Percentiles rank a stretch among this genome's conserved stretches.
These are phyloP conservation scores for Marsdenia floribunda DNA, from an alignment of 257 asterid species.

Conservation along the genomic window DNA sequence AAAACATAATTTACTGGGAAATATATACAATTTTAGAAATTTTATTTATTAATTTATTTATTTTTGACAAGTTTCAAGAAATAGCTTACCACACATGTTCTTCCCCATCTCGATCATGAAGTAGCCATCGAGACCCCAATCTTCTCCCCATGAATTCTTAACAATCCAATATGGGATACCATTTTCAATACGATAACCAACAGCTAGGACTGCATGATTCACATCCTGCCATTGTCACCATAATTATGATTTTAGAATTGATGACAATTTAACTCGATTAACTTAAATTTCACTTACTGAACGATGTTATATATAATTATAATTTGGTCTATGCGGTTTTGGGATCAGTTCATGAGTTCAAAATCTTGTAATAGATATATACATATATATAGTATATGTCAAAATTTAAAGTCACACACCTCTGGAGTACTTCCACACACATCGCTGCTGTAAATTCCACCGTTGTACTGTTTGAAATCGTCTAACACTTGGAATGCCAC, in stretches of 20 bases:
- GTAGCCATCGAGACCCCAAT: constrained; percentile 87
- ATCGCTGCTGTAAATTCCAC: constrained; percentile 68
- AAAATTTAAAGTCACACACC: constrained; percentile 41
- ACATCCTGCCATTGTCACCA: constrained; percentile 52
- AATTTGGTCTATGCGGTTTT: no score
- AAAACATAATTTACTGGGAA: no score
- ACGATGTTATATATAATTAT: no score
- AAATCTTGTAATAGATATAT: not conserved
- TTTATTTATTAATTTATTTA: no score
- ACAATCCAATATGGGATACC: constrained; percentile 85
- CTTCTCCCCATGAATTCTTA: constrained; percentile 95
- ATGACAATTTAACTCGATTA: no score
- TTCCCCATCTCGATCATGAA: constrained; percentile 96
- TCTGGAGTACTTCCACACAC: constrained; percentile 58
- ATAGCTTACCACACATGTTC: constrained; percentile 85
- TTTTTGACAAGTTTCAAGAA: constrained; percentile 2
- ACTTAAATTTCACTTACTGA: no score
- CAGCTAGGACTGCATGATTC: constrained; percentile 96
- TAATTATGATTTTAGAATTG: no score
- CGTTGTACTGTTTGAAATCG: constrained; percentile 47
- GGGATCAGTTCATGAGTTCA: no score
- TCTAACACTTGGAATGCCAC: constrained; percentile 75
- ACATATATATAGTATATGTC: no score
- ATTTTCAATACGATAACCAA: constrained; percentile 84
- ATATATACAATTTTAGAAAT: no score